Percentiles rank a stretch among this genome's conserved stretches.
phyloP scores from a whole-genome alignment of 164 flowering plant species.

The Cinnamomum micranthum region DNA sequence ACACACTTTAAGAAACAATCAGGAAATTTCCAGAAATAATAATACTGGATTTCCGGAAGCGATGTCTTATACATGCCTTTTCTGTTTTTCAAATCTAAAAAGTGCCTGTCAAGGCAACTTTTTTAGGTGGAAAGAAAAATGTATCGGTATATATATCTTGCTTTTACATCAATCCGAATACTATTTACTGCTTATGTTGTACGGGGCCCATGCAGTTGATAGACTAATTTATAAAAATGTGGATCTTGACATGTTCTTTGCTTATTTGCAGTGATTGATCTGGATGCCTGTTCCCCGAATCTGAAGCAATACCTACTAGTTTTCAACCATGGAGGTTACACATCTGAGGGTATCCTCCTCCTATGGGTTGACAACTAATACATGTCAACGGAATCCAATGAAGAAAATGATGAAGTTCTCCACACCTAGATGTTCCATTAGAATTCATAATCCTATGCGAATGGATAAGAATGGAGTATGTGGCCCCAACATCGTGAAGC shows the following conservation, averaged over 20 bases:
- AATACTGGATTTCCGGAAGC: neutral
- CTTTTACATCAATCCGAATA: too few species aligned
- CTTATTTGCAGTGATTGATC: slow-evolving; percentile 2
- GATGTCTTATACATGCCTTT: neutral
- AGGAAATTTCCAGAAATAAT: neutral
- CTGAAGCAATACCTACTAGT: neutral
- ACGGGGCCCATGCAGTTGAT: too few species aligned
- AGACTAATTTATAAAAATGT: neutral
- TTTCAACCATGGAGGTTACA: slow-evolving; percentile 5
- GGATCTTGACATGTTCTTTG: neutral
- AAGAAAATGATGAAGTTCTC: neutral
- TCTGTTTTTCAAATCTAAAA: neutral
- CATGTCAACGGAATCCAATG: neutral
- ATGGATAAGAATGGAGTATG: neutral
- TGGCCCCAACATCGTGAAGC: neutral
- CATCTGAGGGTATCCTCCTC: neutral
- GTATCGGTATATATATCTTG: too few species aligned
- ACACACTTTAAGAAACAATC: neutral
- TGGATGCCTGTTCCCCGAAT: neutral
- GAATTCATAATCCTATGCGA: neutral
- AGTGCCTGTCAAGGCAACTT: neutral
- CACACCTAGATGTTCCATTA: neutral
- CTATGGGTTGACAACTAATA: neutral
- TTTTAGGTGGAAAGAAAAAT: too few species aligned
- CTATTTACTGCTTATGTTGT: too few species aligned